Evolutionary conservation across 257 asterid species (phyloP).

Genomic region (Salvia hispanica): DNA sequence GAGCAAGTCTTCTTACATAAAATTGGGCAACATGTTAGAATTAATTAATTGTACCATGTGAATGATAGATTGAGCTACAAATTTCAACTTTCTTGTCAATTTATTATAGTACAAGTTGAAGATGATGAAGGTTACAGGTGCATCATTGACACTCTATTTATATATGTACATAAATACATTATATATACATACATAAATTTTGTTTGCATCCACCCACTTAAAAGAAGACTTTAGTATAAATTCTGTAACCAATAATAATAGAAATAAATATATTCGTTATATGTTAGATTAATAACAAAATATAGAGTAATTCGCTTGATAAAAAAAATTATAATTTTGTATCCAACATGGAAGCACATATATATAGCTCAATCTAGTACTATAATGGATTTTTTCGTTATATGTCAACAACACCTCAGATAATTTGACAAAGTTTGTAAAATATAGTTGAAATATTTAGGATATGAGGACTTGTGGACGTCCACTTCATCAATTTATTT

Average conservation of each 20-base stretch:
- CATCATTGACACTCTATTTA: slow-evolving; percentile 16
- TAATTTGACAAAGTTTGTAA: slow-evolving; percentile 5
- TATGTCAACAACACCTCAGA: slow-evolving; percentile 17
- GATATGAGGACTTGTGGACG: slow-evolving; percentile 15
- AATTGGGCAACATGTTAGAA: slow-evolving; percentile 6
- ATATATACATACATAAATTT: no score
- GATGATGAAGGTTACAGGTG: neutral
- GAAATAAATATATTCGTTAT: no score
- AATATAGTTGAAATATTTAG: no score
- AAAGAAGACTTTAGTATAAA: no score
- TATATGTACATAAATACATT: neutral
- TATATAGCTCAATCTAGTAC: slow-evolving; percentile 26
- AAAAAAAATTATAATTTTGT: neutral
- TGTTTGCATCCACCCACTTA: no score
- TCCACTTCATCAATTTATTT: slow-evolving; percentile 3
- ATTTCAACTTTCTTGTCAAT: slow-evolving; percentile 38
- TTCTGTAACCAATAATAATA: no score
- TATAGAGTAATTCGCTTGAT: no score
- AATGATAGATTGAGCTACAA: slow-evolving; percentile 14
- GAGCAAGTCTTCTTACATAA: slow-evolving; percentile 28
- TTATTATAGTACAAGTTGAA: slow-evolving; percentile 31
- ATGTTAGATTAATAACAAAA: no score
- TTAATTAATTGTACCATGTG: slow-evolving; percentile 30
- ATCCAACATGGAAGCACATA: slow-evolving; percentile 43
- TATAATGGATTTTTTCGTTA: neutral